These are phyloP conservation scores for Daedaleopsis sinensis DNA, from an alignment of 768 basidiomycete genomes.

Conservation along the genomic window DNA sequence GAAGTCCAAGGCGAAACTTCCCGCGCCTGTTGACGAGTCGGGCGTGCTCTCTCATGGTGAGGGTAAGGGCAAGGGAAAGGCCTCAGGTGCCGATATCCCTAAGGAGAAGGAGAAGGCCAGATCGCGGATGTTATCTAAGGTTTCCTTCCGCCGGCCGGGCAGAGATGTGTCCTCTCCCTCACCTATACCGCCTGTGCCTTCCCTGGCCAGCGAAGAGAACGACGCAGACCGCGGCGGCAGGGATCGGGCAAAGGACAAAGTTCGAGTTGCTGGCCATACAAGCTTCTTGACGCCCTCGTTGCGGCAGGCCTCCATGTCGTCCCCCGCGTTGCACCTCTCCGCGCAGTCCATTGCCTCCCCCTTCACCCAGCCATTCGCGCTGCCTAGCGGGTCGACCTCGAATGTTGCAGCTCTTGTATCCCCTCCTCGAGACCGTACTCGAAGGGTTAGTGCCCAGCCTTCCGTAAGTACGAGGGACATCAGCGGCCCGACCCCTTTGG, in stretches of 20 bases:
- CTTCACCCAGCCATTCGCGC: constrained; percentile 48
- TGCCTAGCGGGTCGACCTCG: constrained; percentile 52
- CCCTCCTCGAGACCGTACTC: constrained; percentile 47
- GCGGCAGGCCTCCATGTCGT: constrained; percentile 72
- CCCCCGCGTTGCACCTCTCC: constrained; percentile 69
- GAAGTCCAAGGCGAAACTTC: constrained; percentile 41
- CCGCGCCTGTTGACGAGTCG: constrained; percentile 40
- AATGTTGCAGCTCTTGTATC: constrained; percentile 48
- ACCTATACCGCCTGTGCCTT: constrained; percentile 38
- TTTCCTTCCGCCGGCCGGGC: constrained; percentile 47
- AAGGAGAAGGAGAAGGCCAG: constrained; percentile 46
- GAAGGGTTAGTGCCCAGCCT: constrained; percentile 42
- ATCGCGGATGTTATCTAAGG: constrained; percentile 54
- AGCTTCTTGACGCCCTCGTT: constrained; percentile 69
- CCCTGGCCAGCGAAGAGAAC: constrained; percentile 31
- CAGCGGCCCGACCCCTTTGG: constrained; percentile 41
- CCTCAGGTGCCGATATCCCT: constrained; percentile 36
- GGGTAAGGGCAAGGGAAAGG: constrained; percentile 48
- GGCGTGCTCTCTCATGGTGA: constrained; percentile 41
- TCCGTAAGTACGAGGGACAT: constrained; percentile 39
- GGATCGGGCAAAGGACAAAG: constrained; percentile 40
- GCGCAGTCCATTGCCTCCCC: constrained; percentile 58
- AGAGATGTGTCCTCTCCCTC: constrained; percentile 43
- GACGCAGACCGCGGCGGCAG: constrained; percentile 23
- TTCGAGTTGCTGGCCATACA: constrained; percentile 55